Base-by-base conservation (phyloP, 805 yeast genomes). In the Suhomyces kilbournensis region DNA sequence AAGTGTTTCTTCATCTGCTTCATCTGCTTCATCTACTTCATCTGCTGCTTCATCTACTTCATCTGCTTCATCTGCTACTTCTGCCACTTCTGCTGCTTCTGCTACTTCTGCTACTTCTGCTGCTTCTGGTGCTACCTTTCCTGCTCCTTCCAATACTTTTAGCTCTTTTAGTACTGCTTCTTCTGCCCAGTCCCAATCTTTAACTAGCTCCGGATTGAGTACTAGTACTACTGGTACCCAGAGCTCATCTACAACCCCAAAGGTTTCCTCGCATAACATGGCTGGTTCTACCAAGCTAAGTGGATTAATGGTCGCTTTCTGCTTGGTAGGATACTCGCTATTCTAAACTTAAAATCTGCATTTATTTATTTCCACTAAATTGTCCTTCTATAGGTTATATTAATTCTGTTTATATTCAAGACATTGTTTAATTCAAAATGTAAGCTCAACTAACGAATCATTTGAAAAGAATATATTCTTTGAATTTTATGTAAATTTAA, bases 281-380 rank as follows among this genome's bases (percentile, higher is more conserved):
- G 43, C 50, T 14, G 50, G 4, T 45, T n/a, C 42, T 39, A 46
- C 48, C 26, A 42, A 22, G 30, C 26, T 28, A 28, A 49, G 38
- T 51, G 32, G 52, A 30, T 43, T 54, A 40, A 19, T 51, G 50
- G 54, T 48, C 23, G 51, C 49, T n/a, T 32, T 43, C 28, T 47
- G 49, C 25, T 52, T 52, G 55, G 34, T 51, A 22, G 55, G 48
- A 22, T 47, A 30, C 44, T 39, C 35, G 25, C 14, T 47, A 38
- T 30, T 48, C 45, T 50, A 40, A 25, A 8, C n/a, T 17, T 23
- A n/a, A 35, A 35, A 15, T 17, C 17, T 38, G 42, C 42, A 38
- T 38, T 7, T 22, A 19, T 38, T 38, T 19, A 38, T 17, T 38
- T 38, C 42, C 19, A 7, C 19, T 35, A 34, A 5, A n/a, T 15